Evolutionary conservation across 768 basidiomycete genomes (phyloP).

Genomic region (Pleurotus pulmonarius): DNA sequence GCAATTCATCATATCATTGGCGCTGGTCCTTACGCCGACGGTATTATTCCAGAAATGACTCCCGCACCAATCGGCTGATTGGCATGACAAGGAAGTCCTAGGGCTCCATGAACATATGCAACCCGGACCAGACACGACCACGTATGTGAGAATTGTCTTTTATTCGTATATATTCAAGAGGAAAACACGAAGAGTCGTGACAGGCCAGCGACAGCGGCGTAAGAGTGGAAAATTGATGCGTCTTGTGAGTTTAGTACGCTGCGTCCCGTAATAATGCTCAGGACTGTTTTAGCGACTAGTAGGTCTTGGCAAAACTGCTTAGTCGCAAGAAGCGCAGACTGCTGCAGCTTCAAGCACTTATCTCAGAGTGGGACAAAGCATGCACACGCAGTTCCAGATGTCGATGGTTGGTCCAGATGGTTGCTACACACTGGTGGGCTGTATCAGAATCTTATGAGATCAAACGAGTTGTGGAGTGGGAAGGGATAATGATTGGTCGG

Average conservation of each 20-base stretch:
- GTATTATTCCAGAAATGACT: no score
- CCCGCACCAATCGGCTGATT: no score
- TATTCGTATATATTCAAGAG: no score
- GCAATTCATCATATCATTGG: no score
- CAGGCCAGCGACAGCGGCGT: slow-evolving; percentile 6
- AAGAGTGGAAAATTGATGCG: slow-evolving; percentile 8
- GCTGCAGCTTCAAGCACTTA: not conserved
- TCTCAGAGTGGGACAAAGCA: not conserved
- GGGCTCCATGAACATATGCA: no score
- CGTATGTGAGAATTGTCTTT: no score
- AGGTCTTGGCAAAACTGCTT: not conserved
- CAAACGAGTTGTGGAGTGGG: slow-evolving; percentile 7
- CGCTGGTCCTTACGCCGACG: no score
- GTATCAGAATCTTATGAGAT: not conserved
- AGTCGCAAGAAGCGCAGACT: not conserved
- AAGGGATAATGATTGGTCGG: not conserved
- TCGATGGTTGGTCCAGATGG: not conserved
- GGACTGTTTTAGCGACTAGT: not conserved
- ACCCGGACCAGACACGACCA: no score
- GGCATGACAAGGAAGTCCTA: no score
- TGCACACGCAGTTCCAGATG: not conserved
- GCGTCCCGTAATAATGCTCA: not conserved
- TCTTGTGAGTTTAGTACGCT: not conserved
- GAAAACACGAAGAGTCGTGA: not conserved
- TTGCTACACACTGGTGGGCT: slow-evolving; percentile 1